Base-by-base conservation (phyloP, 345 rosid species). In the Fremontodendron californicum region DNA sequence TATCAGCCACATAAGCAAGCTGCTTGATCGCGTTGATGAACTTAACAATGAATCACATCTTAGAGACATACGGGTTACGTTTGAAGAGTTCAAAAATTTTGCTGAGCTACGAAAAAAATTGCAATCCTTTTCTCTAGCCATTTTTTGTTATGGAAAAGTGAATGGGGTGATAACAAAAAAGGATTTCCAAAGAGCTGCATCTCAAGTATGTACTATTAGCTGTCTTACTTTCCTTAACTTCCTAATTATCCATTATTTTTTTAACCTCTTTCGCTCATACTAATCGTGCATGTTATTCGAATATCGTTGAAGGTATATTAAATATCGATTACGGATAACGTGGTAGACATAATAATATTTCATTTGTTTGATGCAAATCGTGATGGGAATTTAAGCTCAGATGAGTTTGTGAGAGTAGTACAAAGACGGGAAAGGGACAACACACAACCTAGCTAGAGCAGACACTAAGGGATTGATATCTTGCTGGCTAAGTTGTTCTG, bases 111-210 rank as follows among this genome's bases (percentile, higher is more conserved):
- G 91, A 4, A 86, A 77, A 27, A 76, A 75, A 66, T 43, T 91
- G 80, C 81, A 63, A 79, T 86, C 88, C 25, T 86, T 91, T 63
- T 86, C 92, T 39, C 75, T 89, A 63, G 96, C 93, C 52, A 85
- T 91, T 57, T 90, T 91, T 61, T 87, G 92, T 61, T 86, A 81
- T 21, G 93, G 96, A 15, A 83, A 86, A 83, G 84, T 82, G 16
- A 90, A 80, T 68, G 91, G 91, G 62, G 74, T 81, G 74, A 77
- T 91, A 75, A 85, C 90, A 2, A 89, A 81, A 71, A 85, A 70
- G 57, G 96, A 91, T 76, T 88, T 91, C 81, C 89, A 91, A 66
- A 81, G 93, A 84, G 93, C 93, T 46, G 89, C 96, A 64, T 85
- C 90, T 23, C 84, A 88, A 71, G 94, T 90, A 82, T 25, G 42